phyloP scores from a whole-genome alignment of 192 early-diverging fungal genomes.

The Coemansia sp. region DNA sequence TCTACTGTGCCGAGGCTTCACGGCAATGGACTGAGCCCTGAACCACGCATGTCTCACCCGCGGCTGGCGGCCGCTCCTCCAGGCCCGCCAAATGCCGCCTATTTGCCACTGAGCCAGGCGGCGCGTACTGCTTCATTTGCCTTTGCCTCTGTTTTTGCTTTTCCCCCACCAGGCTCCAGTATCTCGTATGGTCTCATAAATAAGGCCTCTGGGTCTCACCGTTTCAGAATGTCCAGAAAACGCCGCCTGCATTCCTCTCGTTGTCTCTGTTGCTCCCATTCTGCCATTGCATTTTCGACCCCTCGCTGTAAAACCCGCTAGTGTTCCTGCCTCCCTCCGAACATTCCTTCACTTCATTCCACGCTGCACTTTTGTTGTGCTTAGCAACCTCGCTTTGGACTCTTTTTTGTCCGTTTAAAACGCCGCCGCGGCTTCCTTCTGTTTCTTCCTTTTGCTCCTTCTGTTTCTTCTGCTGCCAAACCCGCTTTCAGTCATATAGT shows the following conservation, averaged over 20 bases:
- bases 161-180: not conserved
- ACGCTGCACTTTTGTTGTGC: not conserved
- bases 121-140: no score
- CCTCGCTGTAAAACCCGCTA: not conserved
- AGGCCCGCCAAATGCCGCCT: not conserved
- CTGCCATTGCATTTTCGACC: slow-evolving; percentile 9
- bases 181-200: slow-evolving; percentile 14
- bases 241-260: not conserved
- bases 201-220: slow-evolving; percentile 19
- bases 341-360: slow-evolving; percentile 3
- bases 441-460: not conserved
- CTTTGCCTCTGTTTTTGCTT: not conserved
- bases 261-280: not conserved
- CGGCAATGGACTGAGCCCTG: slow-evolving; percentile 15
- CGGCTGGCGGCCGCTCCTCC: not conserved
- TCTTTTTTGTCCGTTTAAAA: not conserved
- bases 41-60: slow-evolving; percentile 36
- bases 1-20: slow-evolving; percentile 3
- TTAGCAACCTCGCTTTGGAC: not conserved
- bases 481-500: not conserved
- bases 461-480: not conserved
- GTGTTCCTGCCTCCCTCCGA: not conserved
- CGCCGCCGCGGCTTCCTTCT: not conserved
- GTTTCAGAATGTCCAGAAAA: slow-evolving; percentile 33
- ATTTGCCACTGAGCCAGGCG: not conserved